phyloP scores from a whole-genome alignment of 805 yeast species.

The Metschnikowia lachancei region DNA sequence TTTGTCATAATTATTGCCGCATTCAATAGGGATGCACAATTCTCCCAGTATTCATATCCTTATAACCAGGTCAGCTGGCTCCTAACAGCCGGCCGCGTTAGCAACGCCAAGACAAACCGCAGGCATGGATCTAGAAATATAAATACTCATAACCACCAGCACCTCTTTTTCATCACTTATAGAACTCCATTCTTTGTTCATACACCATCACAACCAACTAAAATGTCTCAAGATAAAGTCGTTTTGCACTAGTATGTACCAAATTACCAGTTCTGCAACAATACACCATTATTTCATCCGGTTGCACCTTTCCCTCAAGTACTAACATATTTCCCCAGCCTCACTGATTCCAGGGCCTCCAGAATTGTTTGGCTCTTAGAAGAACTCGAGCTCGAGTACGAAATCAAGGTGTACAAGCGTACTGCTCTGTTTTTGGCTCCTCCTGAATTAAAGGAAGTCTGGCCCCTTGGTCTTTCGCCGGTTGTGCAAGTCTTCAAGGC shows the following conservation, averaged over 20 bases:
- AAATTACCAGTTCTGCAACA: too few relatives aligned
- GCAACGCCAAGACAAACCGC: background rate
- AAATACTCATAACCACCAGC: background rate
- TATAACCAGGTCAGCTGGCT: too few relatives aligned
- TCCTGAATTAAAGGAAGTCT: conserved; percentile 28
- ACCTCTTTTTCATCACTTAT: background rate
- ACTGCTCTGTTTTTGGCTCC: conserved; percentile 32
- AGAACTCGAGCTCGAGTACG: conserved; percentile 33
- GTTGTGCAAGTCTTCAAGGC: conserved; percentile 20
- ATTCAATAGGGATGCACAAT: too few relatives aligned
- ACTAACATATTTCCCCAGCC: conserved; percentile 19
- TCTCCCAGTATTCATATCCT: too few relatives aligned
- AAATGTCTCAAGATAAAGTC: conserved; percentile 16
- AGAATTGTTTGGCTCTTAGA: conserved; percentile 41
- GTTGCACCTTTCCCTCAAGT: background rate
- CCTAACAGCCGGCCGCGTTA: too few relatives aligned
- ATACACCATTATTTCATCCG: background rate
- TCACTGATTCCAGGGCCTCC: conserved; percentile 35
- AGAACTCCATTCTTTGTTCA: background rate
- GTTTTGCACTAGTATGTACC: conserved; percentile 26
- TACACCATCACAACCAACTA: background rate
- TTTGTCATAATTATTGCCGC: too few relatives aligned
- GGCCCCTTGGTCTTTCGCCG: conserved; percentile 40
- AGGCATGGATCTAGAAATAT: background rate
- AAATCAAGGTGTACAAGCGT: conserved; percentile 31